A percentile compares a stretch with the other conserved stretches of the same genome.
These are phyloP conservation scores for Diddensiella santjacobensis DNA, from an alignment of 805 yeast genomes.

Conservation along the genomic window DNA sequence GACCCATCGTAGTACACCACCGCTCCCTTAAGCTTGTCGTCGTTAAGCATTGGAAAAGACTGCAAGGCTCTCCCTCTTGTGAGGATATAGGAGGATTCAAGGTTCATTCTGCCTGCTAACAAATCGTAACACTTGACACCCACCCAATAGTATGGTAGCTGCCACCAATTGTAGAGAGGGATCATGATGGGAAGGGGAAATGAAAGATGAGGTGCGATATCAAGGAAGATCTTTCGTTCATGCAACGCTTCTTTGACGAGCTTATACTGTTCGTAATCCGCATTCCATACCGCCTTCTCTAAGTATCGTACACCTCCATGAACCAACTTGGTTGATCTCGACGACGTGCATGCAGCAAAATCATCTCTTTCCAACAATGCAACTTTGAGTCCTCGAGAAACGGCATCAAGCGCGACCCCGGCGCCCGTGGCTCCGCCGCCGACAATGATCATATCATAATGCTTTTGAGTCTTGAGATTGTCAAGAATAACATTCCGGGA, in stretches of 20 bases:
- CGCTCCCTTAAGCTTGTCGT: conserved; percentile 76
- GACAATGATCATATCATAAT: conserved; percentile 76
- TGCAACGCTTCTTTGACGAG: conserved; percentile 84
- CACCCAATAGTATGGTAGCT: conserved; percentile 85
- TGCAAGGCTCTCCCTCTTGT: conserved; percentile 62
- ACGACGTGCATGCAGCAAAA: conserved; percentile 89
- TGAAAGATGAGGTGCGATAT: conserved; percentile 89
- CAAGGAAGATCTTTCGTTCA: conserved; percentile 79
- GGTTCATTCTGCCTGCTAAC: conserved; percentile 85
- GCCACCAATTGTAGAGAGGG: conserved; percentile 97
- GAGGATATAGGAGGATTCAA: conserved; percentile 71
- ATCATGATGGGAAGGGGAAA: conserved; percentile 86
- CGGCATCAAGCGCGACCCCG: conserved; percentile 89
- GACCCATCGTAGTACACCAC: conserved; percentile 94
- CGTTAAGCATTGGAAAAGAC: conserved; percentile 82
- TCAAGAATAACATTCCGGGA: conserved; percentile 17
- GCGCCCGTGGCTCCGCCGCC: conserved; percentile 98
- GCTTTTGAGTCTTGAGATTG: conserved; percentile 36
- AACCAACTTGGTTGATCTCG: conserved; percentile 92
- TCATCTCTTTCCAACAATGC: conserved; percentile 83
- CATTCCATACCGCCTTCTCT: conserved; percentile 90
- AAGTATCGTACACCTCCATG: conserved; percentile 96
- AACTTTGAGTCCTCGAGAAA: conserved; percentile 84
- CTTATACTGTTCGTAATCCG: conserved; percentile 84
- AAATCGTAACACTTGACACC: conserved; percentile 91